A percentile compares a stretch with the other conserved stretches of the same genome.
Conservation (phyloP, 2,329 filamentous ascomycete species). For the Hymenoscyphus repandus region DNA sequence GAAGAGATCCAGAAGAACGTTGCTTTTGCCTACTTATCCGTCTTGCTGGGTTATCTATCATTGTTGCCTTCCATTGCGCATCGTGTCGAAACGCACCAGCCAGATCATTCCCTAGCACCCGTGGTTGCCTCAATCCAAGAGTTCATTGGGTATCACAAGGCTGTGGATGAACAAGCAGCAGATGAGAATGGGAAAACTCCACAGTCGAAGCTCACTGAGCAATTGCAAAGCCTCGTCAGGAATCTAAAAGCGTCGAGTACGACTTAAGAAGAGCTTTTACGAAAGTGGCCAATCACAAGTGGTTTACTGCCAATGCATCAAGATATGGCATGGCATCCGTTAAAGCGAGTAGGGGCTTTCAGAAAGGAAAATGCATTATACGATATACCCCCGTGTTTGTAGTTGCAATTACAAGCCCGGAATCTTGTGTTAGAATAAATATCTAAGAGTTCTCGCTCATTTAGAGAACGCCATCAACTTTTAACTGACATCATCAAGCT, state of each 20-base stretch:
- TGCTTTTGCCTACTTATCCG: constrained; percentile 77
- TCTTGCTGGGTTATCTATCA: constrained; percentile 77
- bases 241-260: constrained; percentile 11
- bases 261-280: background rate
- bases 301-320: background rate
- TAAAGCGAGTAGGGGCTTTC: background rate
- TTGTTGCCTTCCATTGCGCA: constrained; percentile 44
- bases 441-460: too few species aligned
- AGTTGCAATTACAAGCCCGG: too few species aligned
- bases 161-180: constrained; percentile 46
- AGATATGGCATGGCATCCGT: background rate
- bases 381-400: too few species aligned
- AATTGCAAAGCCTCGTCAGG: constrained; percentile 22
- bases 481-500: too few species aligned
- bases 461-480: too few species aligned
- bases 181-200: constrained; percentile 40
- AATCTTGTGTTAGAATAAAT: too few species aligned
- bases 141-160: constrained; percentile 55
- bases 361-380: too few species aligned
- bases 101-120: constrained; percentile 40
- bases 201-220: constrained; percentile 40
- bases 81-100: constrained; percentile 39
- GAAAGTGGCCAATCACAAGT: background rate
- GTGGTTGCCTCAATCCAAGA: constrained; percentile 55
- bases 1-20: constrained; percentile 77